Percentiles rank a stretch among this genome's conserved stretches.
phyloP scores from a whole-genome alignment of 2,329 filamentous ascomycete genomes.

The Fusarium concolor region DNA sequence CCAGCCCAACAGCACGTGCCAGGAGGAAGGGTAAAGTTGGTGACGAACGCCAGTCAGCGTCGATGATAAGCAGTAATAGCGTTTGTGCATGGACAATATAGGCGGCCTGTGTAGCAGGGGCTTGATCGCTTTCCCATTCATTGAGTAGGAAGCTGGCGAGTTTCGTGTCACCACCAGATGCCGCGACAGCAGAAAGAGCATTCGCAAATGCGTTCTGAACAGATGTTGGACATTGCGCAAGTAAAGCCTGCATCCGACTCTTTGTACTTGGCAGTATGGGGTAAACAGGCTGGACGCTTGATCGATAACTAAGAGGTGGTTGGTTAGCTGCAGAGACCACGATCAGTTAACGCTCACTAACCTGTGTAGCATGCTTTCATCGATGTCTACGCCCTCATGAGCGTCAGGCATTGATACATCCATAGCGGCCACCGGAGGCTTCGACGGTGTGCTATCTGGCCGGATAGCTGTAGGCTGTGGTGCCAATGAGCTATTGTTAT shows the following conservation, averaged over 20 bases:
- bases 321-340: slow-evolving; percentile 19
- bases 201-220: slow-evolving; percentile 74
- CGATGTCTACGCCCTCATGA: slow-evolving; percentile 52
- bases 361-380: slow-evolving; percentile 61
- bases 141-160: slow-evolving; percentile 61
- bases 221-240: slow-evolving; percentile 66
- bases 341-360: slow-evolving; percentile 45
- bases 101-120: slow-evolving; percentile 53
- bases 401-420: slow-evolving; percentile 52
- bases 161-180: slow-evolving; percentile 56
- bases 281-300: slow-evolving; percentile 73
- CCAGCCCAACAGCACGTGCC: slow-evolving; percentile 73
- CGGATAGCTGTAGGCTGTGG: slow-evolving; percentile 59
- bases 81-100: slow-evolving; percentile 74
- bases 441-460: slow-evolving; percentile 52
- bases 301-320: slow-evolving; percentile 65
- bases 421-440: slow-evolving; percentile 50
- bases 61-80: slow-evolving; percentile 73
- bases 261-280: slow-evolving; percentile 72
- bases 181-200: slow-evolving; percentile 66
- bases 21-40: slow-evolving; percentile 64
- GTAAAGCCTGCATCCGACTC: slow-evolving; percentile 64
- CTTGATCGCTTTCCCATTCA: slow-evolving; percentile 62
- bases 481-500: slow-evolving; percentile 58
- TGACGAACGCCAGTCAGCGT: slow-evolving; percentile 67